Conservation (phyloP, 495 filamentous ascomycete genomes). For the Immersiella caudata region DNA sequence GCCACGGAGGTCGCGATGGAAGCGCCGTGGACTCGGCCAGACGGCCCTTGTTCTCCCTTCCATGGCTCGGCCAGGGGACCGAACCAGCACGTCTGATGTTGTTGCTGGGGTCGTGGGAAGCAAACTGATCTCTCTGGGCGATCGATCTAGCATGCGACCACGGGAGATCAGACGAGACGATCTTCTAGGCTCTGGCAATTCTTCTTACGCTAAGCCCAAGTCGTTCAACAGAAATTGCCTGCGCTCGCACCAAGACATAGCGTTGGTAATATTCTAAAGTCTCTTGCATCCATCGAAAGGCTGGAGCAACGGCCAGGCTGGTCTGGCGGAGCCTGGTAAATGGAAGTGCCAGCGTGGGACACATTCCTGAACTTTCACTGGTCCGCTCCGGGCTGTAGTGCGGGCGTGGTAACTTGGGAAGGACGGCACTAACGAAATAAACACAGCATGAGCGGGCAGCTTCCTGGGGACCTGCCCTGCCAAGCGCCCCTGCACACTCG, state of each 20-base stretch:
- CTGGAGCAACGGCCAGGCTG: not conserved
- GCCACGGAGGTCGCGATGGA: not conserved
- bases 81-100: not conserved
- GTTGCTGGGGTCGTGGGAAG: not conserved
- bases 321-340: not conserved
- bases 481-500: conserved; percentile 26
- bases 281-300: not conserved
- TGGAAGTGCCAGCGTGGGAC: not conserved
- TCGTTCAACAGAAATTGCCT: not conserved
- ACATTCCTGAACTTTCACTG: not conserved
- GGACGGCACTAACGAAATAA: conserved; percentile 22
- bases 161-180: conserved; percentile 19
- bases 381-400: not conserved
- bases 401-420: conserved; percentile 7
- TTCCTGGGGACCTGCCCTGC: conserved; percentile 18
- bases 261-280: not conserved
- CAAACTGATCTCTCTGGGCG: not conserved
- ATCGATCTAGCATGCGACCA: conserved; percentile 10
- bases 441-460: not conserved
- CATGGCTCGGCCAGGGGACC: not conserved
- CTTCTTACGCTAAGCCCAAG: not conserved
- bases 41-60: not conserved
- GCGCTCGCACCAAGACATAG: too few species aligned
- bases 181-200: conserved; percentile 5
- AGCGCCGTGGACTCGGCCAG: not conserved